A percentile compares a stretch with the other conserved stretches of the same genome.
These are phyloP conservation scores for Lagenidium giganteum DNA, from an alignment of 352 stramenopile genomes.

Conservation along the genomic window DNA sequence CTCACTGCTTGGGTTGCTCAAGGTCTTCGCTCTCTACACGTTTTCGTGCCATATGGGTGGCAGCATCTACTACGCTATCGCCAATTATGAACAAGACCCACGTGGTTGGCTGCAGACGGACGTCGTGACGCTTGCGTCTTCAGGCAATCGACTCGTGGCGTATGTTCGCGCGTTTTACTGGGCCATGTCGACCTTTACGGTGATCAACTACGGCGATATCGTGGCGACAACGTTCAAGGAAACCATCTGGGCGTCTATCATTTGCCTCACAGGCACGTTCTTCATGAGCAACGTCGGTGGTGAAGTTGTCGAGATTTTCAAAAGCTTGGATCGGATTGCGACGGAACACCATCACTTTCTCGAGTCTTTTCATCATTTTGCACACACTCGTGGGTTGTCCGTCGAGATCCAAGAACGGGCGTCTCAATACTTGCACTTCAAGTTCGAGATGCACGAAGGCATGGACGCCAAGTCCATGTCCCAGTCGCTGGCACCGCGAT, in stretches of 20 bases:
- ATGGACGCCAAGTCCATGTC: slow-evolving; percentile 20
- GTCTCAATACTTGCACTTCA: slow-evolving; percentile 14
- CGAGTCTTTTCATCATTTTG: slow-evolving; percentile 20
- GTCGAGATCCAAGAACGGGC: slow-evolving; percentile 9
- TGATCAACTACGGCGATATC: slow-evolving; percentile 34
- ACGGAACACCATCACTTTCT: slow-evolving; percentile 14
- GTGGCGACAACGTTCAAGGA: slow-evolving; percentile 20
- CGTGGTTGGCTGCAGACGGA: slow-evolving; percentile 15
- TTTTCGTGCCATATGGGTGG: slow-evolving; percentile 25
- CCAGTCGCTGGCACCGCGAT: slow-evolving; percentile 6
- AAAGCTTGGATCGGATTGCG: slow-evolving; percentile 17
- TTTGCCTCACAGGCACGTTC: slow-evolving; percentile 23
- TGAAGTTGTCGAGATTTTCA: slow-evolving; percentile 23
- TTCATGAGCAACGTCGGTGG: slow-evolving; percentile 31
- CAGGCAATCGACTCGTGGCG: slow-evolving; percentile 5
- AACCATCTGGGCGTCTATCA: slow-evolving; percentile 26
- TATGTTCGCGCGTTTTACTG: slow-evolving; percentile 34
- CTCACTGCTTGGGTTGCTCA: slow-evolving; percentile 16
- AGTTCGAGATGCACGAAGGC: slow-evolving; percentile 21
- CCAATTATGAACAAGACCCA: slow-evolving; percentile 4
- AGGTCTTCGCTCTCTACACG: slow-evolving; percentile 19
- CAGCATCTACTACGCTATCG: slow-evolving; percentile 20
- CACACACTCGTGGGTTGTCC: slow-evolving; percentile 9
- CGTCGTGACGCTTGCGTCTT: slow-evolving; percentile 12
- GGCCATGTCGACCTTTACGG: slow-evolving; percentile 26